Base-by-base conservation (phyloP, 495 filamentous ascomycete species). In the Aspergillus bridgeri region DNA sequence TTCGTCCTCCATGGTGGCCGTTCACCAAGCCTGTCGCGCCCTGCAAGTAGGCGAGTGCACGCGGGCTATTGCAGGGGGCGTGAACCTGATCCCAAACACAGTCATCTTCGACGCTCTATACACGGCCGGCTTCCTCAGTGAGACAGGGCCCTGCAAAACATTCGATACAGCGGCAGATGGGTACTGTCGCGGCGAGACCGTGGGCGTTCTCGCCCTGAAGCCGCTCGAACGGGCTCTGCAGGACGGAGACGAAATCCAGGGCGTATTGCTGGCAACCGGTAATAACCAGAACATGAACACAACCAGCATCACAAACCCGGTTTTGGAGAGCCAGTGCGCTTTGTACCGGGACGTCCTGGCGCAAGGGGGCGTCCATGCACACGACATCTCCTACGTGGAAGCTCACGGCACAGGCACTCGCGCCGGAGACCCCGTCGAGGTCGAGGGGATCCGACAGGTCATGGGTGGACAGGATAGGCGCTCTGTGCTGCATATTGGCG, bases 121-220 rank as follows among this genome's bases (percentile, higher is more conserved):
- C 23, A 60, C 50, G 1, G 69, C 65, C 0, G 64, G 59, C 0
- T 72, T 75, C 42, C 46, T 69, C 2, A 69, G 54, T 42, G 57
- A 63, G 0, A 71, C 66, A 0, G 72, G 73, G 0, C 13, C 53
- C 0, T 90, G 86, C 62, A 86, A 87, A 33, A 76, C 87, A 0
- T 89, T 88, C 57, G 85, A 88, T 62, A 76, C 80, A 49, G 72
- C 72, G 23, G 86, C 86, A 7, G 80, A 87, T 61, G 87, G 87
- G 0, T 90, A 90, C 65, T 88, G 84, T 64, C 79, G 87, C 48
- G 82, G 78, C 2, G 87, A 90, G 52, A 81, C 77, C 20, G 81
- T 76, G 19, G 87, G 80, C 0, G 77, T 83, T 6, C 76, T 90
- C 18, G 69, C 88, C 7, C 70, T 90, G n/a, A 88, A 88, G 69